A percentile compares a stretch with the other conserved stretches of the same genome.
phyloP scores from a whole-genome alignment of 306 rosid species.

The Lathyrus aphaca region DNA sequence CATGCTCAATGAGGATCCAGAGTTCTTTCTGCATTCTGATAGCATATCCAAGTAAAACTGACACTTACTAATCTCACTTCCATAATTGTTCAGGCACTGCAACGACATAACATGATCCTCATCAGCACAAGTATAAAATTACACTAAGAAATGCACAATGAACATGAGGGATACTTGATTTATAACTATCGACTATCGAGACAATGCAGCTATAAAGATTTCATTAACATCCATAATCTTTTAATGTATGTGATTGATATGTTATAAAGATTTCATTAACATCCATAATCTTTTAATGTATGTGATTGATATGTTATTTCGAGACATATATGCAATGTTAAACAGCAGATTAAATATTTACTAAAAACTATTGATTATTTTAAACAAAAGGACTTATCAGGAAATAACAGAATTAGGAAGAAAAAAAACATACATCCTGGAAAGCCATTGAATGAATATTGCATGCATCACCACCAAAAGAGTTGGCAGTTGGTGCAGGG shows the following conservation, averaged over 20 bases:
- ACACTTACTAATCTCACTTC: conserved; percentile 85
- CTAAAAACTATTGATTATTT: neutral
- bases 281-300: neutral
- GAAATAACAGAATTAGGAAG: conserved; percentile 4
- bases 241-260: neutral
- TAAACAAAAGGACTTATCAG: neutral
- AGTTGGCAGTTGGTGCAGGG: conserved; percentile 55
- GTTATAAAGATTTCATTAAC: neutral
- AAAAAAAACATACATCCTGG: conserved; percentile 68
- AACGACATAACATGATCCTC: conserved; percentile 9
- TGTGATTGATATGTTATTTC: neutral
- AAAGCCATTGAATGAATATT: conserved; percentile 67
- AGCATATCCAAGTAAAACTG: conserved; percentile 97
- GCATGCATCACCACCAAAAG: conserved; percentile 70
- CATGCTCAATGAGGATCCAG: conserved; percentile 60
- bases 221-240: neutral
- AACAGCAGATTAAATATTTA: neutral
- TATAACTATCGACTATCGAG: too few relatives aligned
- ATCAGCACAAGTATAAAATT: neutral
- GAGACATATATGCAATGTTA: neutral
- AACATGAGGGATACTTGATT: neutral
- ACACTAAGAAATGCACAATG: neutral
- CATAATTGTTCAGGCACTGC: conserved; percentile 80
- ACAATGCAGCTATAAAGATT: neutral
- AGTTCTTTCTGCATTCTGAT: conserved; percentile 74